These are phyloP conservation scores for Carex sylvatica DNA, from an alignment of 202 grass and related monocot genomes.

Conservation along the genomic window DNA sequence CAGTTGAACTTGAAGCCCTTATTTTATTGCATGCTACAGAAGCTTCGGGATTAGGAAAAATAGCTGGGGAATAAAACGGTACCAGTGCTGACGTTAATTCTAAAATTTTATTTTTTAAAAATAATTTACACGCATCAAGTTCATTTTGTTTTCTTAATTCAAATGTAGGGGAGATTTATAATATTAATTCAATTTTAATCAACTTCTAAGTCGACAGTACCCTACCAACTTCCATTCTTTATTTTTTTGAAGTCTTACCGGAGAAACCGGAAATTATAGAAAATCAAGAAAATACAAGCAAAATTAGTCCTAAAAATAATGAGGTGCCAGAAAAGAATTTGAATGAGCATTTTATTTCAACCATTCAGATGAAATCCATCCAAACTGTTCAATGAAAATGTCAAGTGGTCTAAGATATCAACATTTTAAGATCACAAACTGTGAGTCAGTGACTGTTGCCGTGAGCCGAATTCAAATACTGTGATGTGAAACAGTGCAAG, in stretches of 20 bases:
- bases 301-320: no score
- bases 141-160: background rate
- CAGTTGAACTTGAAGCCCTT: no score
- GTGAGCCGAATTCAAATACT: background rate
- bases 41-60: background rate
- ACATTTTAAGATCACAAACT: background rate
- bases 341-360: background rate
- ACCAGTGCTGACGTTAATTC: background rate
- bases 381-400: background rate
- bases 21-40: conserved; percentile 8
- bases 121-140: background rate
- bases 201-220: no score
- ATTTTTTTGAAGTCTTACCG: no score
- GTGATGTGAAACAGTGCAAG: conserved; percentile 13
- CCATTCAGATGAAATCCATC: background rate
- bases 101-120: background rate
- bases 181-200: background rate
- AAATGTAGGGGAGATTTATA: background rate
- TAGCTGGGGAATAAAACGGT: background rate
- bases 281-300: no score
- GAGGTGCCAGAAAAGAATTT: background rate
- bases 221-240: no score
- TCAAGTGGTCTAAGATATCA: background rate
- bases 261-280: no score
- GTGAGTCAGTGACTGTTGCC: background rate